Conservation (phyloP, 2,329 filamentous ascomycete species). For the Penicillium sp. region DNA sequence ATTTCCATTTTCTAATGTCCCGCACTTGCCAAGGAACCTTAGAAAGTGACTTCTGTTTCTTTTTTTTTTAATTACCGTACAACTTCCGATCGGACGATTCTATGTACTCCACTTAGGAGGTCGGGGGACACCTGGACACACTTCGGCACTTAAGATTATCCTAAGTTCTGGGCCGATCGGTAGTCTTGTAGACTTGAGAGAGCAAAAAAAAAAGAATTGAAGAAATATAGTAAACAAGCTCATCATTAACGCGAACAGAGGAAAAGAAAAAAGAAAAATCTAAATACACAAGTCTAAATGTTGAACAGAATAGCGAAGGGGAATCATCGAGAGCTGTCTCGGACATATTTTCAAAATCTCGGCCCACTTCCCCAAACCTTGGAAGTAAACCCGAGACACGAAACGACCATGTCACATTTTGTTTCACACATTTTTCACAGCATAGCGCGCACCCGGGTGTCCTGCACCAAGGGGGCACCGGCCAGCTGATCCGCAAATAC, state of each 20-base stretch:
- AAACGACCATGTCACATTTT: neutral
- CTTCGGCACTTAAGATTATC: neutral
- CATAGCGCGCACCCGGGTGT: slow-evolving; percentile 29
- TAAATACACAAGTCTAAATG: slow-evolving; percentile 8
- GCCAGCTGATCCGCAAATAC: slow-evolving; percentile 52
- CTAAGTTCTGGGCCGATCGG: neutral
- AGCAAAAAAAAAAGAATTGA: neutral
- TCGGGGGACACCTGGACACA: neutral
- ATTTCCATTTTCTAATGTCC: neutral
- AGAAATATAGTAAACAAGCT: neutral
- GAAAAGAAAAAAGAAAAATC: neutral
- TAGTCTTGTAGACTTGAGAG: neutral
- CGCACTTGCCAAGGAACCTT: neutral
- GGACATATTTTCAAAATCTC: neutral
- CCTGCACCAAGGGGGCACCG: slow-evolving; percentile 24
- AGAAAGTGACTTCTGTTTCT: neutral
- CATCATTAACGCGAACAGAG: slow-evolving; percentile 1
- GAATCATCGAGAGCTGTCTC: slow-evolving; percentile 6
- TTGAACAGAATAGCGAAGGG: slow-evolving; percentile 1
- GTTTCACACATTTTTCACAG: slow-evolving; percentile 16
- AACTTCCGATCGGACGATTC: neutral
- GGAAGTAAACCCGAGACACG: neutral
- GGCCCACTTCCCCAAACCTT: neutral
- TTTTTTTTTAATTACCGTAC: neutral
- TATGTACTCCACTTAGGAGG: neutral